Base-by-base conservation (phyloP, 331 rosid genomes). In the Erythrophleum ivorense region DNA sequence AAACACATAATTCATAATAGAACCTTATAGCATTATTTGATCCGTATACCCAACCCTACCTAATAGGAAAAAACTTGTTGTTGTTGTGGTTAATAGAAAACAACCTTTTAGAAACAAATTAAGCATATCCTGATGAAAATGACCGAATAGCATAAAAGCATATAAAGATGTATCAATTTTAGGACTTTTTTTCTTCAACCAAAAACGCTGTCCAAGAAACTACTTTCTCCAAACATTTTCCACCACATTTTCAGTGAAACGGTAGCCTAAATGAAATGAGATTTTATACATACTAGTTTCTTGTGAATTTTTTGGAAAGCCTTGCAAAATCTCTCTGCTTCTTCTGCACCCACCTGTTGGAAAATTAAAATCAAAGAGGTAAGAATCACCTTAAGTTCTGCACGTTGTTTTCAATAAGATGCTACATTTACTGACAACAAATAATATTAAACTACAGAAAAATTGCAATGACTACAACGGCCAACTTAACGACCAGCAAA, bases 321-420 rank as follows among this genome's bases (percentile, higher is more conserved):
- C 86, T 86, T 83, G 88, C 96, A 95, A 87, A 93, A 91, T 80
- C 81, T 93, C 80, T 90, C 98, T 0, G 98, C 98, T 86, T 88
- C 91, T 71, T 80, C 89, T 29, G 84, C 75, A 21, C 90, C 98
- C 60, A 95, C 90, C 98, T 95, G 85, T 72, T 16, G 63, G 21
- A 72, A 50, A 55, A 72, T 24, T 29, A 16, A 14, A 71, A 49
- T 3, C 21, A 71, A 48, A 31, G 52, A 69, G 36, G 2, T 18
- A 24, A 11, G 21, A 45, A 41, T 46, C 41, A 71, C 15, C 76
- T 24, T 29, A 12, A 45, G 19, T 19, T 71, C 38, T 45, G 11
- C 60, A 49, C 13, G 14, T 8, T 15, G 45, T 29, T 46, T 14
- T 16, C 59, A 46, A 7, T 21, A 19, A 12, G 50, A 45, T 4